Evolutionary conservation across 495 filamentous ascomycete species (phyloP).

Genomic region (Xylaria nigripes): DNA sequence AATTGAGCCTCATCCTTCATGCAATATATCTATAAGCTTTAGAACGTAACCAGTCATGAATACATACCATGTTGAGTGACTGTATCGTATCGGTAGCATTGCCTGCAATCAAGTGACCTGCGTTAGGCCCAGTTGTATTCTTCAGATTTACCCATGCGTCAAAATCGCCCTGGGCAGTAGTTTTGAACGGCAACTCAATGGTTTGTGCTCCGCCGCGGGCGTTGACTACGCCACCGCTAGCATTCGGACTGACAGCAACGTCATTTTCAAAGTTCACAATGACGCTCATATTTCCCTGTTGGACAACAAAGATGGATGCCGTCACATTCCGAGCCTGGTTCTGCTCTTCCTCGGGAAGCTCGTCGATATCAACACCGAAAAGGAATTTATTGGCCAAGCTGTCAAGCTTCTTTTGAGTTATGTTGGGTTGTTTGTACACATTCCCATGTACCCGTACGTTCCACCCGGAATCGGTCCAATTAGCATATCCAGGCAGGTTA

Average conservation of each 20-base stretch:
- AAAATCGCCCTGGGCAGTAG: constrained; percentile 61
- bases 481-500: constrained; percentile 69
- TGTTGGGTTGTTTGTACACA: constrained; percentile 68
- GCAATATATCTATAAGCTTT: background rate
- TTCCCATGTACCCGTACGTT: constrained; percentile 70
- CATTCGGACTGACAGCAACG: constrained; percentile 24
- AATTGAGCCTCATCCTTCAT: background rate
- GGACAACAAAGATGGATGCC: constrained; percentile 59
- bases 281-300: constrained; percentile 55
- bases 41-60: background rate
- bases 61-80: constrained; percentile 47
- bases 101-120: constrained; percentile 42
- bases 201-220: constrained; percentile 47
- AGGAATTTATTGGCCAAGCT: constrained; percentile 64
- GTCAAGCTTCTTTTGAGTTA: constrained; percentile 51
- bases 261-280: constrained; percentile 53
- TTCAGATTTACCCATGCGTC: constrained; percentile 54
- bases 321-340: constrained; percentile 66
- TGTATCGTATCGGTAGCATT: constrained; percentile 56
- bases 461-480: constrained; percentile 71
- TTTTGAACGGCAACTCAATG: constrained; percentile 47
- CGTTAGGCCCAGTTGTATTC: constrained; percentile 41
- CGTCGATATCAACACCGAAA: constrained; percentile 49
- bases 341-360: constrained; percentile 51
- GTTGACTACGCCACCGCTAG: constrained; percentile 27